These are phyloP conservation scores for Claviceps pusilla DNA, from an alignment of 2,329 filamentous ascomycete species.

Conservation along the genomic window DNA sequence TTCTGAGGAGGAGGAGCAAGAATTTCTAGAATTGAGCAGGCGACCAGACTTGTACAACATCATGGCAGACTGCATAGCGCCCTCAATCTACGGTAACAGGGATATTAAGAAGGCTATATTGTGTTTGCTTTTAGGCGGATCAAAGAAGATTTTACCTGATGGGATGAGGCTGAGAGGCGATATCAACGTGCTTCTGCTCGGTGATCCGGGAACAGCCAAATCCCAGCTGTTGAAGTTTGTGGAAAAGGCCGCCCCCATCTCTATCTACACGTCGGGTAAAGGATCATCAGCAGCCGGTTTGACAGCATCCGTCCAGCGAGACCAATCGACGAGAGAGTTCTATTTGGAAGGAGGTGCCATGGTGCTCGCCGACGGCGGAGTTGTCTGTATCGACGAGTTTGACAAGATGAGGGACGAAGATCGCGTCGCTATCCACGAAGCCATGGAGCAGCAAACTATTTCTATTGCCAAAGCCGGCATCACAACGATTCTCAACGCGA, in stretches of 20 bases:
- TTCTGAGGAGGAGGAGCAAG: conserved; percentile 90
- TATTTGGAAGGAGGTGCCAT: conserved; percentile 97
- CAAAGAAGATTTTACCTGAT: conserved; percentile 93
- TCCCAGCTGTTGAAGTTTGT: conserved; percentile 96
- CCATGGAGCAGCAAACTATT: conserved; percentile 99
- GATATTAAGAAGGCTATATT: conserved; percentile 97
- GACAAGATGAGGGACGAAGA: conserved; percentile 99
- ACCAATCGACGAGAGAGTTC: conserved; percentile 84
- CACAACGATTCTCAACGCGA: conserved; percentile 90
- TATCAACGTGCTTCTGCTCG: conserved; percentile 91
- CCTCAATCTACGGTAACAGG: conserved; percentile 88
- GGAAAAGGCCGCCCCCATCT: conserved; percentile 87
- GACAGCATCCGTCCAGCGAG: conserved; percentile 89
- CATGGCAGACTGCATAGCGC: conserved; percentile 85
- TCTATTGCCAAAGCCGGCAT: conserved; percentile 98
- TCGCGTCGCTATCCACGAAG: conserved; percentile 94
- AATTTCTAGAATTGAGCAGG: conserved; percentile 82
- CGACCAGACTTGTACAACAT: conserved; percentile 82
- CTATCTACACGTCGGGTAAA: conserved; percentile 97
- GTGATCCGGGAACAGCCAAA: conserved; percentile 95
- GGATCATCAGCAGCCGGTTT: conserved; percentile 94
- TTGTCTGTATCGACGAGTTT: conserved; percentile 98
- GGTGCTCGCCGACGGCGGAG: conserved; percentile 91
- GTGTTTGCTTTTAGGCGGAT: conserved; percentile 83
- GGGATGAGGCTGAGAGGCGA: conserved; percentile 96